Base-by-base conservation (phyloP, 2,329 filamentous ascomycete species). In the Sclerotinia subarctica region DNA sequence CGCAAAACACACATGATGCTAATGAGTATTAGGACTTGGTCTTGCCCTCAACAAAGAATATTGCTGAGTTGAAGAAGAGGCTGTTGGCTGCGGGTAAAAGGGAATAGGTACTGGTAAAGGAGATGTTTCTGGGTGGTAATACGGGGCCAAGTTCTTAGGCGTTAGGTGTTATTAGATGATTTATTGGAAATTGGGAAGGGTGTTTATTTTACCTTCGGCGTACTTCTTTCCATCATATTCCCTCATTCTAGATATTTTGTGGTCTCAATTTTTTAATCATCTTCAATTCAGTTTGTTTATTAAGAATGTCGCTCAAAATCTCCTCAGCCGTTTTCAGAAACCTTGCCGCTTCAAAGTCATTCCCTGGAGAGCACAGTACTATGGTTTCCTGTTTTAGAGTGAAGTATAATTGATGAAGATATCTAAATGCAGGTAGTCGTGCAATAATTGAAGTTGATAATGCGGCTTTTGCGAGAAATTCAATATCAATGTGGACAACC, bases 1-100 rank as follows among this genome's bases (percentile, higher is more conserved):
- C 13, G 11, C 11, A 13, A 3, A 0, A 4, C 29, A 47, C 56
- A n/a, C 6, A 26, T 17, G 15, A 46, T 7, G 42, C 51, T 65
- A 47, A 63, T 59, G 21, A 51, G 17, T 5, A 21, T 7, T 53
- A 71, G 69, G 69, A 72, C 49, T 49, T 24, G 2, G 19, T 69
- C 10, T 3, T 70, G 8, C 46, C 66, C 0, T 24, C 35, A 3
- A 4, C 44, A 13, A 66, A 46, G 49, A 69, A 53, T 17, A 47
- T 71, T 5, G 24, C 29, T 24, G 24, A 64, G 8, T 19, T 71
- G 8, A 67, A 51, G n/a, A 69, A 62, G 35, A 70, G 62, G 46
- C 49, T 72, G 10, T 21, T n/a, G n/a, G 60, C 54, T 29, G 67
- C 71, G 5, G 53, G 57, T 54, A 70, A 68, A 56, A n/a, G 10